Percentiles rank a stretch among this genome's conserved stretches.
These are phyloP conservation scores for Suillus decipiens DNA, from an alignment of 768 basidiomycete genomes.

Conservation along the genomic window DNA sequence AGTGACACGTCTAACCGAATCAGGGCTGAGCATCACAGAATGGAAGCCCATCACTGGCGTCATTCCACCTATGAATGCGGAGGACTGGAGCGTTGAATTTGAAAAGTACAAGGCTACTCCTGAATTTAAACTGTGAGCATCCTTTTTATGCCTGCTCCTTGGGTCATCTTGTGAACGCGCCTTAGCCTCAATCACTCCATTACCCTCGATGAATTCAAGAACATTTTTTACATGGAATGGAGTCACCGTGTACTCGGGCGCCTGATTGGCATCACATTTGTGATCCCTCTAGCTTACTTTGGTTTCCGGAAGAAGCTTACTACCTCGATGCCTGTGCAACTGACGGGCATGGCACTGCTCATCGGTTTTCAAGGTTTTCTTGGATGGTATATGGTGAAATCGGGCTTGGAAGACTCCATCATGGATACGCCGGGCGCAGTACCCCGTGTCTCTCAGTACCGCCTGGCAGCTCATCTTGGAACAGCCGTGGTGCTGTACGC, in stretches of 20 bases:
- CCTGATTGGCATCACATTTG: slow-evolving; percentile 78
- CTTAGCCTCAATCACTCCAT: slow-evolving; percentile 86
- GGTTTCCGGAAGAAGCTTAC: slow-evolving; percentile 69
- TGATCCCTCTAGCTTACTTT: slow-evolving; percentile 85
- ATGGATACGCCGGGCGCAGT: slow-evolving; percentile 82
- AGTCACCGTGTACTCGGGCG: slow-evolving; percentile 92
- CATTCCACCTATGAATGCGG: slow-evolving; percentile 74
- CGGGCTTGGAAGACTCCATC: slow-evolving; percentile 83
- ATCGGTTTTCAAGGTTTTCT: slow-evolving; percentile 91
- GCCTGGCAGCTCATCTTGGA: slow-evolving; percentile 93
- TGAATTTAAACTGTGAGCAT: slow-evolving; percentile 88
- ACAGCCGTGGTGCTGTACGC: slow-evolving; percentile 89
- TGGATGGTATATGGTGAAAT: slow-evolving; percentile 99
- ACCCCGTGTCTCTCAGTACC: slow-evolving; percentile 95
- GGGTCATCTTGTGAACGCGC: slow-evolving; percentile 8
- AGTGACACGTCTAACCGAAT: slow-evolving; percentile 95
- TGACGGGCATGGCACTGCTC: slow-evolving; percentile 72
- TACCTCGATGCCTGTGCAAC: slow-evolving; percentile 56
- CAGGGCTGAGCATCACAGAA: slow-evolving; percentile 96
- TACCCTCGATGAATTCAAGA: slow-evolving; percentile 87
- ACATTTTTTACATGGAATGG: slow-evolving; percentile 99
- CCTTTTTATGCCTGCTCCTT: not conserved
- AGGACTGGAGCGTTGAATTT: slow-evolving; percentile 87
- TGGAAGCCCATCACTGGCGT: slow-evolving; percentile 93
- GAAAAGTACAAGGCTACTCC: slow-evolving; percentile 93